Conservation (phyloP, 192 early-diverging fungal species). For the Obelidium mucronatum region DNA sequence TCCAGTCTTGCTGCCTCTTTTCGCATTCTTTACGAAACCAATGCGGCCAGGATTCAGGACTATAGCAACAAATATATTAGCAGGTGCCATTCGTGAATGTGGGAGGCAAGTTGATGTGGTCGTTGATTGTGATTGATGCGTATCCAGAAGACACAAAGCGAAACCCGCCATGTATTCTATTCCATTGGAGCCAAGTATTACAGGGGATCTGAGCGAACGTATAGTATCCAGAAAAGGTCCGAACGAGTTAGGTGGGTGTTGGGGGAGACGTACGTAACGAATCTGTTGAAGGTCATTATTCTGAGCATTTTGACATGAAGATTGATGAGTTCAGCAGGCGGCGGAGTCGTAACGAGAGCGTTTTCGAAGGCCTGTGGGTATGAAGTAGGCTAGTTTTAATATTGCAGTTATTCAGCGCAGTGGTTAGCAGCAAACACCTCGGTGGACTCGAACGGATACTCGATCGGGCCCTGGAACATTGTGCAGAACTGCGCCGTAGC, state of each 20-base stretch:
- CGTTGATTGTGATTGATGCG: background rate
- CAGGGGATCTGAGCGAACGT: background rate
- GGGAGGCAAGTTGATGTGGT: background rate
- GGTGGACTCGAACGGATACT: constrained; percentile 39
- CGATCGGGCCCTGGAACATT: constrained; percentile 65
- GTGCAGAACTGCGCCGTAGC: constrained; percentile 75
- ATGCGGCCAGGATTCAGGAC: constrained; percentile 46
- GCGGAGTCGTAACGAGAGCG: constrained; percentile 24
- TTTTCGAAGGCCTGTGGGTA: constrained; percentile 42
- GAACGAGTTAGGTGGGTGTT: background rate
- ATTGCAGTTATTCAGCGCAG: background rate
- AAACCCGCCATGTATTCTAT: too few species aligned
- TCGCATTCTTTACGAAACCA: constrained; percentile 43
- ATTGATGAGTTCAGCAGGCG: constrained; percentile 35
- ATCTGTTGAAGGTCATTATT: constrained; percentile 56
- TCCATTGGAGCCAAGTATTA: too few species aligned
- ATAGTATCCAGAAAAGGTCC: background rate
- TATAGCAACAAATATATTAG: constrained; percentile 4
- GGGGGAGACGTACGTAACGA: constrained; percentile 44
- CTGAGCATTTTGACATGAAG: constrained; percentile 56
- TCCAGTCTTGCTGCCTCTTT: constrained; percentile 41
- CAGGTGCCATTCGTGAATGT: background rate
- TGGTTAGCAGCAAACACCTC: constrained; percentile 51
- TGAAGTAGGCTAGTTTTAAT: background rate
- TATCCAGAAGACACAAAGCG: too few species aligned